phyloP scores from a whole-genome alignment of 352 stramenopile genomes.

The Phytophthora cryptogea region DNA sequence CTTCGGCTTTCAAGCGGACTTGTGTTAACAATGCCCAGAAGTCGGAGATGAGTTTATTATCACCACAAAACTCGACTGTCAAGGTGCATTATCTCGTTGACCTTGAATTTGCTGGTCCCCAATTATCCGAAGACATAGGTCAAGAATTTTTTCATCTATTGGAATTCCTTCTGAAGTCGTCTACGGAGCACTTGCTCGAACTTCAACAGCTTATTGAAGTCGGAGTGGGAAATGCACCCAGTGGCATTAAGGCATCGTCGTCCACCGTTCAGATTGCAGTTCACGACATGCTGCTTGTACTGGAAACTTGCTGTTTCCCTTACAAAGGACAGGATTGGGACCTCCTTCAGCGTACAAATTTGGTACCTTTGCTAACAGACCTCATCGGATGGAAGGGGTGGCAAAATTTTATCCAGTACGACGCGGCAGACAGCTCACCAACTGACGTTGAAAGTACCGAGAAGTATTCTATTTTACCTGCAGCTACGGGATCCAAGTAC shows the following conservation, averaged over 20 bases:
- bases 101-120: slow-evolving; percentile 69
- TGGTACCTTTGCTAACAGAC: slow-evolving; percentile 70
- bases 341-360: slow-evolving; percentile 56
- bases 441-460: slow-evolving; percentile 39
- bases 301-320: slow-evolving; percentile 83
- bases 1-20: slow-evolving; percentile 73
- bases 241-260: slow-evolving; percentile 23
- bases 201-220: slow-evolving; percentile 42
- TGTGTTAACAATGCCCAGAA: slow-evolving; percentile 7
- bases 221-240: slow-evolving; percentile 1
- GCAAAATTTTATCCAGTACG: slow-evolving; percentile 66
- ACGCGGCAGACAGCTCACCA: slow-evolving; percentile 43
- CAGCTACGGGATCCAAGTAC: slow-evolving; percentile 51
- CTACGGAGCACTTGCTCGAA: slow-evolving; percentile 40
- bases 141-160: slow-evolving; percentile 76
- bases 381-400: slow-evolving; percentile 77
- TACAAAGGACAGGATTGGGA: slow-evolving; percentile 70
- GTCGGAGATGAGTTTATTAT: background rate
- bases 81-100: slow-evolving; percentile 83
- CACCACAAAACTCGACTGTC: slow-evolving; percentile 29
- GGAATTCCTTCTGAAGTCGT: slow-evolving; percentile 52
- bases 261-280: slow-evolving; percentile 53
- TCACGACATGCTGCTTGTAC: slow-evolving; percentile 70
- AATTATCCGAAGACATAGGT: slow-evolving; percentile 47
- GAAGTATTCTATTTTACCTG: slow-evolving; percentile 60